A percentile compares a stretch with the other conserved stretches of the same genome.
Conservation (phyloP, 1,284 basidiomycete genomes). For the Farysia itapuensis region DNA sequence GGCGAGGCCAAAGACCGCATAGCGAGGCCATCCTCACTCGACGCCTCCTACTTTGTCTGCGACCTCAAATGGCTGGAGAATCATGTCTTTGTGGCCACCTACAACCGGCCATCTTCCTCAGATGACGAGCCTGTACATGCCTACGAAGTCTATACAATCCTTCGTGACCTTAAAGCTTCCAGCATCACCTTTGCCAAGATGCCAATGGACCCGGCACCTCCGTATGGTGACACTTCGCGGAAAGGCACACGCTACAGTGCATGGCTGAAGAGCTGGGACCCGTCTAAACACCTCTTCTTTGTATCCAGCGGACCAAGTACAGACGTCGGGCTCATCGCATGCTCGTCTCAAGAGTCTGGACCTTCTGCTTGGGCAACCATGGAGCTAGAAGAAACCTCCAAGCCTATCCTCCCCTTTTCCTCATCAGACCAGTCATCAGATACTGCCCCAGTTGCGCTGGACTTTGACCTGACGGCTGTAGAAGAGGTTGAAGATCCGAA, state of each 20-base stretch:
- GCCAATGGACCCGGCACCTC: conserved; percentile 64
- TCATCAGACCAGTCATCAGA: conserved; percentile 71
- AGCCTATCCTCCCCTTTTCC: conserved; percentile 68
- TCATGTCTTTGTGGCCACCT: conserved; percentile 72
- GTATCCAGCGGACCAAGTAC: conserved; percentile 74
- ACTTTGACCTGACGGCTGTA: conserved; percentile 70
- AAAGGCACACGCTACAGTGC: conserved; percentile 67
- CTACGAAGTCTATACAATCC: conserved; percentile 68
- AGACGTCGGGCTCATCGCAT: conserved; percentile 73
- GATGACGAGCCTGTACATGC: conserved; percentile 61
- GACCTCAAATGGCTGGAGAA: conserved; percentile 72
- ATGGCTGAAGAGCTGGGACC: conserved; percentile 69
- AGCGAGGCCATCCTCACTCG: conserved; percentile 64
- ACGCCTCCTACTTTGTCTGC: conserved; percentile 64
- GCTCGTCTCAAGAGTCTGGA: conserved; percentile 48
- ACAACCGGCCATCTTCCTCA: conserved; percentile 61
- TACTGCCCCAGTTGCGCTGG: conserved; percentile 71
- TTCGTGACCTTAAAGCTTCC: conserved; percentile 69
- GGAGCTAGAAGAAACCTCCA: conserved; percentile 74
- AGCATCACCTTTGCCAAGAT: conserved; percentile 65
- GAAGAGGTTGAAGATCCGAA: conserved; percentile 66
- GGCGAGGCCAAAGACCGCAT: conserved; percentile 69
- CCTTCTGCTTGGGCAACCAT: conserved; percentile 70
- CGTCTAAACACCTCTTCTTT: conserved; percentile 68
- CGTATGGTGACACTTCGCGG: conserved; percentile 65